Evolutionary conservation across 768 basidiomycete species (phyloP).

Genomic region (Neoboletus subvelutipes): DNA sequence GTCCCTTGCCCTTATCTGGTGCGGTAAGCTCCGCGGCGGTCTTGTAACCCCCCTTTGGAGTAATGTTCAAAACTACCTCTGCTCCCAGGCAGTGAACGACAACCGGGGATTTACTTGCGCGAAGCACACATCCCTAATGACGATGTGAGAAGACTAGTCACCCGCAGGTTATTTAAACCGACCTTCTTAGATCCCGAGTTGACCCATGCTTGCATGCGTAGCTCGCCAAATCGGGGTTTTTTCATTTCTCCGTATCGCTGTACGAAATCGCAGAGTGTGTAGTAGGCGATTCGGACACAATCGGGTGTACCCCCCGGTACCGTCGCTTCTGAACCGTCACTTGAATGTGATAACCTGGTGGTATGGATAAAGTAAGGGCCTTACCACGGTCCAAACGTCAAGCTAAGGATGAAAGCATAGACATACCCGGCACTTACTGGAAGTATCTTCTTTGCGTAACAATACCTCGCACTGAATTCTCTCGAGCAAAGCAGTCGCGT

Average conservation of each 20-base stretch:
- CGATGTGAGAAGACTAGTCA: background rate
- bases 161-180: background rate
- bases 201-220: conserved; percentile 44
- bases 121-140: conserved; percentile 25
- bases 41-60: conserved; percentile 28
- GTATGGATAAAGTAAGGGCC: conserved; percentile 31
- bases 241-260: conserved; percentile 36
- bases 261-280: conserved; percentile 33
- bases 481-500: conserved; percentile 38
- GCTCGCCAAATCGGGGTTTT: conserved; percentile 32
- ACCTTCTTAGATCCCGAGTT: conserved; percentile 40
- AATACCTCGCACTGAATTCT: conserved; percentile 39
- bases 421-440: conserved; percentile 18
- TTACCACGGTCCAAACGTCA: conserved; percentile 9
- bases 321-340: conserved; percentile 12
- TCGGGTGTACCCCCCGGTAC: conserved; percentile 28
- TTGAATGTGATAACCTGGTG: conserved; percentile 12
- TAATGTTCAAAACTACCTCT: conserved; percentile 23
- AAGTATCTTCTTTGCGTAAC: conserved; percentile 18
- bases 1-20: conserved; percentile 15
- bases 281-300: conserved; percentile 20
- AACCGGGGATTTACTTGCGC: conserved; percentile 21
- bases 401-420: background rate
- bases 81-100: conserved; percentile 28
- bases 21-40: background rate